These are phyloP conservation scores for Apiotrichum sp. DNA, from an alignment of 1,284 basidiomycete species.

Conservation along the genomic window DNA sequence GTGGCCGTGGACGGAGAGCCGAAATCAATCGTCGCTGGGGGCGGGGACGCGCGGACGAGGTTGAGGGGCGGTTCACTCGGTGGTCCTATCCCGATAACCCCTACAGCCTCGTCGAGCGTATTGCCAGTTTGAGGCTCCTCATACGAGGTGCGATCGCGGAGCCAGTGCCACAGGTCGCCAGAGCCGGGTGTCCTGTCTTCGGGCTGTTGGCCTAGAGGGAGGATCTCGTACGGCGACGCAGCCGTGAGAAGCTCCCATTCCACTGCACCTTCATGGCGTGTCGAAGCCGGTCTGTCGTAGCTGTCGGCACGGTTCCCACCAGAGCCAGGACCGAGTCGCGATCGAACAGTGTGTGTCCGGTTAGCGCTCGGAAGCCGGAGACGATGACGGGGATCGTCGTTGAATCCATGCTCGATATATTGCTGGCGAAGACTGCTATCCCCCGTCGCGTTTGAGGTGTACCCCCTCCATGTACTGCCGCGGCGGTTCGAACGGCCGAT, in stretches of 20 bases:
- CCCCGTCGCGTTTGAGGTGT: background rate
- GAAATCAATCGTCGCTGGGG: background rate
- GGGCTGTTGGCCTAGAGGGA: background rate
- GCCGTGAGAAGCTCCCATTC: background rate
- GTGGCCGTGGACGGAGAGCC: too few species aligned
- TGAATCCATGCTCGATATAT: background rate
- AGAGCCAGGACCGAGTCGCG: background rate
- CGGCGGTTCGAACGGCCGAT: background rate
- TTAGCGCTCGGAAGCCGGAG: too few species aligned
- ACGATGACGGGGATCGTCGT: background rate
- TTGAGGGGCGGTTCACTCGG: background rate
- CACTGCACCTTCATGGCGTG: background rate
- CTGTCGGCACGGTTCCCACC: too few species aligned
- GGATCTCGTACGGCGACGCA: background rate
- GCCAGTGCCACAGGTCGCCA: too few species aligned
- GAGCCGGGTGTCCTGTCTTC: background rate
- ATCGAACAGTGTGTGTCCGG: background rate
- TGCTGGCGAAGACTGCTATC: background rate
- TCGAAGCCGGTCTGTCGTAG: background rate
- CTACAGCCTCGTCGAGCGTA: too few species aligned
- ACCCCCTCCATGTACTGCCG: too few species aligned
- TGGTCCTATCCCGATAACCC: background rate
- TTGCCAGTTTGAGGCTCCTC: too few species aligned
- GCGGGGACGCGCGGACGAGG: slow-evolving; percentile 1
- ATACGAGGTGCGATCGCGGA: too few species aligned